Base-by-base conservation (phyloP, 1,139 yeast genomes). In the Lodderomyces beijingensis region DNA sequence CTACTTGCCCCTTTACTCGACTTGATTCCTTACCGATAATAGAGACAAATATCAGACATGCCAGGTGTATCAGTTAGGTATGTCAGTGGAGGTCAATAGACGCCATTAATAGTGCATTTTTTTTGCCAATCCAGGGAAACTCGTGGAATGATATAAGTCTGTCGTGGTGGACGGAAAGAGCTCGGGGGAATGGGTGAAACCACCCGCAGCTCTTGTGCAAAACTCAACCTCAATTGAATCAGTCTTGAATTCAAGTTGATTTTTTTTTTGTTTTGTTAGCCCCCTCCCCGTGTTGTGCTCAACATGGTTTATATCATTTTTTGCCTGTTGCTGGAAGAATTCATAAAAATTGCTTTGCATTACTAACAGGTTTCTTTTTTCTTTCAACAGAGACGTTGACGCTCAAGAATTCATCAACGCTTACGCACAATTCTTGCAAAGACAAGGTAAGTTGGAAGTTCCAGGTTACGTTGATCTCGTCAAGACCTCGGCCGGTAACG, bases 381-480 rank as follows among this genome's bases (percentile, higher is more conserved):
- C 14, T 27, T 44, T 53, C 65, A n/a, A n/a, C n/a, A 83, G 93
- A 81, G 98, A 91, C 96, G 98, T 91, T 74, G 96, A 97, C 77
- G 98, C 98, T 74, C 97, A 91, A 84, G 93, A 86, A 57, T 91
- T 91, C 80, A 91, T 91, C 74, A 88, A 87, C 79, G 96, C 97
- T 74, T 91, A 91, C 80, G 97, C 99, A 63, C 86, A 86, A 68
- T 91, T 91, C 87, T 85, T 91, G 76, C 97, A 91, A 80, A 91
- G 97, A 76, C 98, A 93, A 79, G 98, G 97, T 83, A 88, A 88
- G 77, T 84, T 91, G 68, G 97, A 91, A 71, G 93, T 91, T 61
- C 99, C 99, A 77, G 96, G 96, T 70, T 91, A 89, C 86, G 97
- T 91, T 70, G 99, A 91, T 79, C 73, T 91, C 57, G 99, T 93